A percentile compares a stretch with the other conserved stretches of the same genome.
Evolutionary conservation across 75 land plant species (phyloP).

Genomic region (Azolla pinnata): DNA sequence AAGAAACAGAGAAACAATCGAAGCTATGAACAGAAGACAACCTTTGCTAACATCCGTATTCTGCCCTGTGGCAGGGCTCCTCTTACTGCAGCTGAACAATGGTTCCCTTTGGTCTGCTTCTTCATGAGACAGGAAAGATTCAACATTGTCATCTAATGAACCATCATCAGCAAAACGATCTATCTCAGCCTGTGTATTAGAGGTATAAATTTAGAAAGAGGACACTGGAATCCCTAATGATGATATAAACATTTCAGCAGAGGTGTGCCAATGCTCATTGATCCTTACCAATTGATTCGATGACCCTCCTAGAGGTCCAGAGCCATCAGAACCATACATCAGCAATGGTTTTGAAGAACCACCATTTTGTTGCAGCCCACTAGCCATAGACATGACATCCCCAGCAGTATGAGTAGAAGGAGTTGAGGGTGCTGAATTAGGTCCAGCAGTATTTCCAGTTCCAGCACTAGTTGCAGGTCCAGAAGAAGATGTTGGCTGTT

Average conservation of each 20-base stretch:
- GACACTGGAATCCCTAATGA: too few species aligned
- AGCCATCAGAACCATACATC: constrained; percentile 78
- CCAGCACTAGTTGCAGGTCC: constrained; percentile 99
- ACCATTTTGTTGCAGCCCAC: constrained; percentile 64
- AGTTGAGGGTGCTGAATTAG: constrained; percentile 62
- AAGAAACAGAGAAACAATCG: too few species aligned
- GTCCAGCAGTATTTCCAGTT: constrained; percentile 83
- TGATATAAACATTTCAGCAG: not conserved
- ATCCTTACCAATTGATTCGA: constrained; percentile 81
- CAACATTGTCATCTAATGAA: constrained; percentile 92
- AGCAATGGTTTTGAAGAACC: constrained; percentile 77
- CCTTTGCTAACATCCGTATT: constrained; percentile 86
- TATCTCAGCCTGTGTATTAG: constrained; percentile 84
- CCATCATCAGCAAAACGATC: constrained; percentile 81
- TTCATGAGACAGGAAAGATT: constrained; percentile 90
- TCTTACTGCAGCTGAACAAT: constrained; percentile 26
- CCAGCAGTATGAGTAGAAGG: constrained; percentile 98
- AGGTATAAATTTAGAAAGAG: too few species aligned
- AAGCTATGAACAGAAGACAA: constrained; percentile 8
- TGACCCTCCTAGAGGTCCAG: constrained; percentile 76
- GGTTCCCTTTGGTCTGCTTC: constrained; percentile 81
- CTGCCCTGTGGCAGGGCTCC: constrained; percentile 57
- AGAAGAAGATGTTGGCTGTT: constrained; percentile 57
- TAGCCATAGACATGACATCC: constrained; percentile 86
- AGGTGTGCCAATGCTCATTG: not conserved